Percentiles rank a stretch among this genome's conserved stretches.
phyloP scores from a whole-genome alignment of 257 asterid species.

The Cruciata laevipes region DNA sequence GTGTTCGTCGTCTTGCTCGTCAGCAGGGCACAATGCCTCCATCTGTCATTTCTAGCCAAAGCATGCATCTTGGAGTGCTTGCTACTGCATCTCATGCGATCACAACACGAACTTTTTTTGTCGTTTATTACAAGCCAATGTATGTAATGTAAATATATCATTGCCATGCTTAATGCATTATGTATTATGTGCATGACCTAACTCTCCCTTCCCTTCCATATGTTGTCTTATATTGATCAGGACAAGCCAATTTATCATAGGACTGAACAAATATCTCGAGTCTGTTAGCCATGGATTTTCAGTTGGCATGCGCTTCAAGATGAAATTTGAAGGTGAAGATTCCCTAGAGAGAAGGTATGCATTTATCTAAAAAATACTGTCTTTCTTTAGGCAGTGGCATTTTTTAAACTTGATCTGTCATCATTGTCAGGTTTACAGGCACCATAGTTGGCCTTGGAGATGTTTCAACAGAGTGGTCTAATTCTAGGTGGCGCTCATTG shows the following conservation, averaged over 20 bases:
- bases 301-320: conserved; percentile 50
- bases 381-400: not conserved
- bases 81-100: conserved; percentile 55
- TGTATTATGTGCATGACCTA: not conserved
- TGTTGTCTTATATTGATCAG: conserved; percentile 16
- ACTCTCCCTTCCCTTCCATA: not conserved
- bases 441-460: conserved; percentile 68
- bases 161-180: too few relatives aligned
- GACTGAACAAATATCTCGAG: conserved; percentile 38
- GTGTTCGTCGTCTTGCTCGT: conserved; percentile 35
- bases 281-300: conserved; percentile 31
- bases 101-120: conserved; percentile 33
- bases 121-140: conserved; percentile 50
- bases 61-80: conserved; percentile 56
- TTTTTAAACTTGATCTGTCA: not conserved
- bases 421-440: conserved; percentile 52
- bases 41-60: conserved; percentile 54
- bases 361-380: too few relatives aligned
- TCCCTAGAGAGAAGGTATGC: conserved; percentile 41
- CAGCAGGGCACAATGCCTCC: conserved; percentile 43
- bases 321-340: conserved; percentile 51
- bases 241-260: conserved; percentile 39
- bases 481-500: conserved; percentile 78
- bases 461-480: conserved; percentile 52
- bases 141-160: not conserved